Evolutionary conservation across 495 filamentous ascomycete species (phyloP).

Genomic region (Podospora bellae-mahoneyi): DNA sequence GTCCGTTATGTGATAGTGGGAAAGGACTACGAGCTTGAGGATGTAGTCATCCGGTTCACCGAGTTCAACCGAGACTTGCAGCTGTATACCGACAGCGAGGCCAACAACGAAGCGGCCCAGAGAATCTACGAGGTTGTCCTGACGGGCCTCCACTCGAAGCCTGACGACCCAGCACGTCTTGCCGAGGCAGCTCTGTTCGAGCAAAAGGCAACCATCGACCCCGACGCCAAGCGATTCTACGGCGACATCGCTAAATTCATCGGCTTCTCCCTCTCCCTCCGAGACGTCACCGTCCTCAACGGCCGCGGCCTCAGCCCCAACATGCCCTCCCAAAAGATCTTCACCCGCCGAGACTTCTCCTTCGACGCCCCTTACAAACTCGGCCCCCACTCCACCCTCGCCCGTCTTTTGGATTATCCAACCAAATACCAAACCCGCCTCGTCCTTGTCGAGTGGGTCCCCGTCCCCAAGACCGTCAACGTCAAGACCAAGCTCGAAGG

Average conservation of each 20-base stretch:
- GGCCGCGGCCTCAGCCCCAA: background rate
- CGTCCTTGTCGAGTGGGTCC: slow-evolving; percentile 15
- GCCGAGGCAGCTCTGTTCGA: slow-evolving; percentile 13
- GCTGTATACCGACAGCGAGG: background rate
- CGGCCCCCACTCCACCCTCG: slow-evolving; percentile 13
- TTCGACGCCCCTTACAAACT: slow-evolving; percentile 15
- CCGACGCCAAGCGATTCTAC: background rate
- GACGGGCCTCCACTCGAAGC: background rate
- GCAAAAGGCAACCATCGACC: slow-evolving; percentile 6
- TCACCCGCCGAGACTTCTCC: slow-evolving; percentile 13
- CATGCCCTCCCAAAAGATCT: slow-evolving; percentile 14
- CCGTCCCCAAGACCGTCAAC: background rate
- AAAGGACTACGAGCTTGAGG: background rate
- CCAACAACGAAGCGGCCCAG: background rate
- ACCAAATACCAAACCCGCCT: slow-evolving; percentile 16
- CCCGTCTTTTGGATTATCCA: slow-evolving; percentile 17
- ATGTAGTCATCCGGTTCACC: slow-evolving; percentile 1
- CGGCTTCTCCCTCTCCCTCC: slow-evolving; percentile 6
- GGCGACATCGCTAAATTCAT: slow-evolving; percentile 13
- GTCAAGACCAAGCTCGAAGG: slow-evolving; percentile 10
- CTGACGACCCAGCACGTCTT: slow-evolving; percentile 7
- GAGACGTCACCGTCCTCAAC: slow-evolving; percentile 2
- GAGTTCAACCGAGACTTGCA: slow-evolving; percentile 15
- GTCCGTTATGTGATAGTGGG: slow-evolving; percentile 4
- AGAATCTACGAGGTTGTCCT: slow-evolving; percentile 4